Evolutionary conservation across 345 rosid species (phyloP).

Genomic region (Mallotus nudiflorus): DNA sequence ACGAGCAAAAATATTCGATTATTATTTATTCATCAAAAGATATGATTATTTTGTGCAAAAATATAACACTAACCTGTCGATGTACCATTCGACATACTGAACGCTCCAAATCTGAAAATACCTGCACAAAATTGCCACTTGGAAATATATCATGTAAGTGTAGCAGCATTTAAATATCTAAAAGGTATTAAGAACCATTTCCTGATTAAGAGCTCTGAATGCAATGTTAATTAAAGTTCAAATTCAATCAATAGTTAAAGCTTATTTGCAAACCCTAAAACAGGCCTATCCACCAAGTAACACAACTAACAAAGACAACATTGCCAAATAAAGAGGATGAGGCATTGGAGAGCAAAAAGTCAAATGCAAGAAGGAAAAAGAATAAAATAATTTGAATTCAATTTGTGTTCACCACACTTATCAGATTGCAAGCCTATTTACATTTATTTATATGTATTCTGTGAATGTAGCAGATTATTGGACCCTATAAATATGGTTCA

Average conservation of each 20-base stretch:
- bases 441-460: not conserved
- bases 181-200: not conserved
- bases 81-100: slow-evolving; percentile 96
- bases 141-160: not conserved
- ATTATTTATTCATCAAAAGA: not conserved
- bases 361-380: not conserved
- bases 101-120: slow-evolving; percentile 89
- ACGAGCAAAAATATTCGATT: not conserved
- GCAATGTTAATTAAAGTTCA: not conserved
- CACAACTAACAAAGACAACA: not conserved
- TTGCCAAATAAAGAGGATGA: not conserved
- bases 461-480: not conserved
- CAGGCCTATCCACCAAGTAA: not conserved
- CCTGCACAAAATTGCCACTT: slow-evolving; percentile 49
- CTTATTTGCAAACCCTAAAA: not conserved
- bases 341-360: not conserved
- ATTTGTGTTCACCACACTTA: slow-evolving; percentile 1
- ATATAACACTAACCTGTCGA: slow-evolving; percentile 62
- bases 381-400: not conserved
- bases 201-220: not conserved
- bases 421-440: not conserved
- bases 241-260: not conserved
- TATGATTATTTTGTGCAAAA: not conserved
- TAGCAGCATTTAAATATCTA: not conserved
- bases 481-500: not conserved